phyloP scores from a whole-genome alignment of 495 filamentous ascomycete species.

The Parathielavia hyrcaniae region DNA sequence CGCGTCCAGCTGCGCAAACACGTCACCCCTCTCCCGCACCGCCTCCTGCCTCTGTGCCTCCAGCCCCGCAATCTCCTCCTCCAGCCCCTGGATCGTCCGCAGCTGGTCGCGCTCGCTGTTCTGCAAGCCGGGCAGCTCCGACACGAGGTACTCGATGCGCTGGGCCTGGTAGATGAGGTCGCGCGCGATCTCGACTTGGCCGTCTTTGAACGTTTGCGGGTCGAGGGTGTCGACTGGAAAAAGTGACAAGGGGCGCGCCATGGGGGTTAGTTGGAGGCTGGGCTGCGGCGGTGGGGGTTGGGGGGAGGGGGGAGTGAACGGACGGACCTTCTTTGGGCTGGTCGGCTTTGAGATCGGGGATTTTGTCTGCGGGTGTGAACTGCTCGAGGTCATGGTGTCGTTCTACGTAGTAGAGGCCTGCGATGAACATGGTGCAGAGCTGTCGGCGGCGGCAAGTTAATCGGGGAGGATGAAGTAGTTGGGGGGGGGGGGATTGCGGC shows the following conservation, averaged over 20 bases:
- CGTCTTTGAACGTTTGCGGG: constrained; percentile 58
- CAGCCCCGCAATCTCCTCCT: constrained; percentile 64
- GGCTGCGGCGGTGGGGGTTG: neutral
- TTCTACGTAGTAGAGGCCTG: constrained; percentile 73
- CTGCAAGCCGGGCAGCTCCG: constrained; percentile 76
- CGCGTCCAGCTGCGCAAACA: constrained; percentile 61
- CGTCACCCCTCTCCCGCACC: constrained; percentile 61
- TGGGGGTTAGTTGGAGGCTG: constrained; percentile 12
- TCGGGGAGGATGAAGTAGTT: neutral
- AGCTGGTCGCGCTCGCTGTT: constrained; percentile 80
- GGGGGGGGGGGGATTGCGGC: neutral
- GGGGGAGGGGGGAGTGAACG: neutral
- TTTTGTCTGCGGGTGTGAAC: constrained; percentile 53
- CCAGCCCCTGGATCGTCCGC: constrained; percentile 63
- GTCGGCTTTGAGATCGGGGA: constrained; percentile 51
- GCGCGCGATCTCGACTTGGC: constrained; percentile 73
- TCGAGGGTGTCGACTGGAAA: constrained; percentile 54
- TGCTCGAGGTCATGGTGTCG: constrained; percentile 71
- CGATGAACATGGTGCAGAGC: constrained; percentile 87
- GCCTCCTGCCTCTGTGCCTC: constrained; percentile 67
- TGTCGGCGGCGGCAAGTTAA: constrained; percentile 32
- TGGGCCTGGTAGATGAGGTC: constrained; percentile 88
- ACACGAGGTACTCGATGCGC: constrained; percentile 86
- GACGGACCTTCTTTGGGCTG: constrained; percentile 38
- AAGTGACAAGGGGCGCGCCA: neutral